Percentiles rank a stretch among this genome's conserved stretches.
Conservation (phyloP, 306 rosid genomes). For the Fragaria iinumae region DNA sequence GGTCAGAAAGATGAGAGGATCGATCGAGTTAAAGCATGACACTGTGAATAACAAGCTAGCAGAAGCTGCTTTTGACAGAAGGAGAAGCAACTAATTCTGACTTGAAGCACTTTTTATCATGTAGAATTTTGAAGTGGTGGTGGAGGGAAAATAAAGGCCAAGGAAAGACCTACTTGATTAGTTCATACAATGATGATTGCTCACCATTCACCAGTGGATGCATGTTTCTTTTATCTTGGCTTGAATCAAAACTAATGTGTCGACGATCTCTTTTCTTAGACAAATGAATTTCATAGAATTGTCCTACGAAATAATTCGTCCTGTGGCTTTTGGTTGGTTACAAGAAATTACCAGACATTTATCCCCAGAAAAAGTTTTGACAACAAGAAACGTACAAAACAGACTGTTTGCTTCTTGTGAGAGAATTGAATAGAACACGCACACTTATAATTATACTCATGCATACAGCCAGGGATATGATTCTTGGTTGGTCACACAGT, state of each 20-base stretch:
- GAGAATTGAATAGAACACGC: neutral
- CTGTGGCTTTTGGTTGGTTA: too few species aligned
- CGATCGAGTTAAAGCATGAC: neutral
- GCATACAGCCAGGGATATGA: neutral
- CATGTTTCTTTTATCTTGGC: neutral
- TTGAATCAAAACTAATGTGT: neutral
- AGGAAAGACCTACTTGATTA: neutral
- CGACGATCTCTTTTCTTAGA: neutral
- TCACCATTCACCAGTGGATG: neutral
- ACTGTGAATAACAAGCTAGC: neutral
- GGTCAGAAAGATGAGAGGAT: neutral
- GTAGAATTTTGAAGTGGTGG: neutral
- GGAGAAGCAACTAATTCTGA: neutral
- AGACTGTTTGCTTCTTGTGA: neutral
- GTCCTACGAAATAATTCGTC: too few species aligned
- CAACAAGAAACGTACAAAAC: constrained; percentile 4
- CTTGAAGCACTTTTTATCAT: neutral
- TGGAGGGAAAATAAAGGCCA: constrained; percentile 14
- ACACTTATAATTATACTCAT: neutral
- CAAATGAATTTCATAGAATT: too few species aligned
- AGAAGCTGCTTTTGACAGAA: neutral
- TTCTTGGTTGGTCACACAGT: too few species aligned
- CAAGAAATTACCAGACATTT: neutral
- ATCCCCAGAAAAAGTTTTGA: constrained; percentile 6
- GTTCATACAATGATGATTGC: neutral